Conservation (phyloP, 2,329 filamentous ascomycete genomes). For the Grosmannia clavigera region DNA sequence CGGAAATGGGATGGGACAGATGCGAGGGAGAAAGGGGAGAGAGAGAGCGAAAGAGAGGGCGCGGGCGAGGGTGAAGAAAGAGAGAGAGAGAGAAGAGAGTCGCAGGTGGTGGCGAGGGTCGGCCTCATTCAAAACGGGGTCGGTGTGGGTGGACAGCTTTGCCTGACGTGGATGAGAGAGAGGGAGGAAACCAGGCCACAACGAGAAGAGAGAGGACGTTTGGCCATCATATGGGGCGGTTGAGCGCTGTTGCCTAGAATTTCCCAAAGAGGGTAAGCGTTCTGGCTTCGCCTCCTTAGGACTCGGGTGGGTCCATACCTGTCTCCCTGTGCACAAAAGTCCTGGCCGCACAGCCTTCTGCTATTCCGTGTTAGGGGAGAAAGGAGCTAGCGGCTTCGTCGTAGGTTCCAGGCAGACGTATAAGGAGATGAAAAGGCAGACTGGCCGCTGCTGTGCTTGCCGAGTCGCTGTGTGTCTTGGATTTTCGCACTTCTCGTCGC, state of each 20-base stretch:
- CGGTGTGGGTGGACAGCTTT: neutral
- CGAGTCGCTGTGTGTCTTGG: neutral
- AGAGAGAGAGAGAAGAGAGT: neutral
- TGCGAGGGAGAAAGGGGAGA: neutral
- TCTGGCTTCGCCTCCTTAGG: slow-evolving; percentile 12
- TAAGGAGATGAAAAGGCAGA: neutral
- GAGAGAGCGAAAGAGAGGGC: neutral
- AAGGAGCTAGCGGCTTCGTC: too few relatives aligned
- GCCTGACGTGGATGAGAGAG: neutral
- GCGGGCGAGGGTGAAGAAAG: neutral
- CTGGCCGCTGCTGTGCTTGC: neutral
- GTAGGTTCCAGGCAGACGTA: neutral
- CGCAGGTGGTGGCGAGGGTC: neutral
- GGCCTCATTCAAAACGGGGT: neutral
- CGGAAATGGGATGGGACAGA: neutral
- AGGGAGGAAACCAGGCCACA: neutral
- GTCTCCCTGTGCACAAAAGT: neutral
- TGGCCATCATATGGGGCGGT: slow-evolving; percentile 8
- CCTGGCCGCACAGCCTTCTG: slow-evolving; percentile 2
- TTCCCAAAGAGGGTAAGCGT: slow-evolving; percentile 10
- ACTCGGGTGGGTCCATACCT: slow-evolving; percentile 3
- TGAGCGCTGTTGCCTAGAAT: slow-evolving; percentile 15
- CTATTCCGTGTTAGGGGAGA: neutral
- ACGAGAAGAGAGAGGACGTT: slow-evolving; percentile 4
- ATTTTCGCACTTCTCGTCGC: neutral